Evolutionary conservation across 1,284 basidiomycete species (phyloP).

Genomic region (Takashimella tepidaria): DNA sequence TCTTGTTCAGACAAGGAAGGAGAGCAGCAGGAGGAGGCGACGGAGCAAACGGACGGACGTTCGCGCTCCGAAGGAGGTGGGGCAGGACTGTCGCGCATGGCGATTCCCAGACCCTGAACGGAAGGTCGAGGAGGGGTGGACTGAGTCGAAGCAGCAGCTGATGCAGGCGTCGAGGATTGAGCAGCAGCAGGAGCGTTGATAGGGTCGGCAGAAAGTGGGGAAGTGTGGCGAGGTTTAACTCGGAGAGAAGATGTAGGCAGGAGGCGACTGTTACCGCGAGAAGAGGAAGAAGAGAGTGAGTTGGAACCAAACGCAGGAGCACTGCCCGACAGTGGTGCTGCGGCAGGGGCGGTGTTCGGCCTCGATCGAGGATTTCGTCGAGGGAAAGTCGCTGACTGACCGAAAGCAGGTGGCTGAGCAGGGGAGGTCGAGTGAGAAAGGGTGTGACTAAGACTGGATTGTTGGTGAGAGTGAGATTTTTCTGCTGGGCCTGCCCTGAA

Average conservation of each 20-base stretch:
- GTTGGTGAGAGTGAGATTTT: neutral
- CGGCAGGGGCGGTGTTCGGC: neutral
- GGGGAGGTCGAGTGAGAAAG: neutral
- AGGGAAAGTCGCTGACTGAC: neutral
- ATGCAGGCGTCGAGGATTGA: neutral
- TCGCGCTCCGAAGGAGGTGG: neutral
- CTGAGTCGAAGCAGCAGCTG: neutral
- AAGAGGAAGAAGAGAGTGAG: neutral
- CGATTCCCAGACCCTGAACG: neutral
- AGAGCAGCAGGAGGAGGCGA: neutral
- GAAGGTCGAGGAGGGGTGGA: neutral
- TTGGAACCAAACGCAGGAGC: neutral
- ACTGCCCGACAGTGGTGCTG: neutral
- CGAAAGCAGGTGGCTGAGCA: neutral
- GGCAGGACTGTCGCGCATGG: neutral
- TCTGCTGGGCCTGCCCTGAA: neutral
- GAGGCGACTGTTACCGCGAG: neutral
- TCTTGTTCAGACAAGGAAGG: slow-evolving; percentile 3
- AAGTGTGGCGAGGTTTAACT: neutral
- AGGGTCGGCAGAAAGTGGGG: neutral
- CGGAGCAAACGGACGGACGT: neutral
- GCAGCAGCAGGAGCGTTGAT: neutral
- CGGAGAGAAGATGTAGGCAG: neutral
- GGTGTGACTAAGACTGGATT: neutral
- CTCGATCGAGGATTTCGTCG: neutral